phyloP scores from a whole-genome alignment of 305 asterid species.

The Caryopteris hybrid region DNA sequence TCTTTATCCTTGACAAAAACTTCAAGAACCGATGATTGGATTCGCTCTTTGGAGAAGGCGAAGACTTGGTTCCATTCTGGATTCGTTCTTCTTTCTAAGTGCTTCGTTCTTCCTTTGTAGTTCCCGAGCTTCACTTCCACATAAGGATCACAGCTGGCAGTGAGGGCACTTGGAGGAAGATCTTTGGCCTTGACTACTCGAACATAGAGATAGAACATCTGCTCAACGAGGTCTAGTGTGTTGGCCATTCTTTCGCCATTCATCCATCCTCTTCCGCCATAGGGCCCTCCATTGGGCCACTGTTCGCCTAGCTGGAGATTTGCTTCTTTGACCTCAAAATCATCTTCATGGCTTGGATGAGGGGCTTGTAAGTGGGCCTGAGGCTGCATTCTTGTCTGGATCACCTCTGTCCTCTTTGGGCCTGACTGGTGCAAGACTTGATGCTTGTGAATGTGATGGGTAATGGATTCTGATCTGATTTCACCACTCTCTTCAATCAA shows the following conservation, averaged over 20 bases:
- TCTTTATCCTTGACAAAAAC: constrained; percentile 65
- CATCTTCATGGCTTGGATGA: constrained; percentile 29
- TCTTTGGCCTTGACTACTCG: constrained; percentile 61
- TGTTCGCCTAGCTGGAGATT: constrained; percentile 48
- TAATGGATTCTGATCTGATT: constrained; percentile 25
- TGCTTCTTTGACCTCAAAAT: constrained; percentile 59
- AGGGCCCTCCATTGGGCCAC: constrained; percentile 37
- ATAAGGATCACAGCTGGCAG: constrained; percentile 52
- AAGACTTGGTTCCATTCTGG: constrained; percentile 77
- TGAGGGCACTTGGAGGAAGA: constrained; percentile 40
- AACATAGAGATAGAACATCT: constrained; percentile 59
- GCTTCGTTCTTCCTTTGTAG: constrained; percentile 58
- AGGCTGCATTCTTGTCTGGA: not conserved
- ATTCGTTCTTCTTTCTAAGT: constrained; percentile 40
- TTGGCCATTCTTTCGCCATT: constrained; percentile 44
- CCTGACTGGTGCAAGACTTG: constrained; percentile 33
- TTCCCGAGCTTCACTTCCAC: constrained; percentile 69
- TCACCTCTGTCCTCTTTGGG: constrained; percentile 13
- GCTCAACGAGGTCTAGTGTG: constrained; percentile 67
- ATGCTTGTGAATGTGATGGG: constrained; percentile 30
- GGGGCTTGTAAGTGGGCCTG: constrained; percentile 27
- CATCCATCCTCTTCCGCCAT: constrained; percentile 51
- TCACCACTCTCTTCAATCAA: constrained; percentile 19
- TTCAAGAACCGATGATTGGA: constrained; percentile 57
- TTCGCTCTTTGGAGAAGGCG: constrained; percentile 69